phyloP scores from a whole-genome alignment of 306 rosid genomes.

The Fragaria nilgerrensis region DNA sequence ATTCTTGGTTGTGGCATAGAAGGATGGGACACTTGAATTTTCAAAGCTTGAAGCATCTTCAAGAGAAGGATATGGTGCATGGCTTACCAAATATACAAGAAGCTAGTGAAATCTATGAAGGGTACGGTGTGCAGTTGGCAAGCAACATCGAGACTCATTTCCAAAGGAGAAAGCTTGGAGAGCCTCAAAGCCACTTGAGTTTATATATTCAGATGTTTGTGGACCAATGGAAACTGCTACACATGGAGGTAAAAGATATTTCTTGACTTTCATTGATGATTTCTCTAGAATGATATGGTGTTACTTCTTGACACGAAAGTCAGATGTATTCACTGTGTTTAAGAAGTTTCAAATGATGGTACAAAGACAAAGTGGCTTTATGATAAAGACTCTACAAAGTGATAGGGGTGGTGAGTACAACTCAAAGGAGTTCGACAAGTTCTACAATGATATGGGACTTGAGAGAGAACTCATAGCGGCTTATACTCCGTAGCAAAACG shows the following conservation, averaged over 20 bases:
- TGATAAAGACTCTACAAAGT: background rate
- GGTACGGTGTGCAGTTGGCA: background rate
- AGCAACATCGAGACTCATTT: background rate
- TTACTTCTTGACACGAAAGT: background rate
- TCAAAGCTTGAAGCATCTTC: background rate
- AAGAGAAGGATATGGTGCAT: background rate
- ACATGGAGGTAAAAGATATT: background rate
- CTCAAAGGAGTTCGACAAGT: background rate
- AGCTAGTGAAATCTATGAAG: background rate
- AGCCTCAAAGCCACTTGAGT: background rate
- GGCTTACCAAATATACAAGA: background rate
- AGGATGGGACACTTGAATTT: background rate
- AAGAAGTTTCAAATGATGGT: background rate
- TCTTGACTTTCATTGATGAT: background rate
- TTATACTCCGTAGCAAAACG: constrained; percentile 10
- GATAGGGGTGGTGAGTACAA: constrained; percentile 5
- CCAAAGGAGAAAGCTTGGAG: background rate
- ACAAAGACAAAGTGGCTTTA: background rate
- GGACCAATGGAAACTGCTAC: background rate
- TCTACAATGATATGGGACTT: background rate
- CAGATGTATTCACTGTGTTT: background rate
- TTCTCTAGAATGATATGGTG: background rate
- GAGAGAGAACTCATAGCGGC: background rate
- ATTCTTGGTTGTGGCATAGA: background rate
- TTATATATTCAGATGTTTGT: background rate